Evolutionary conservation across 805 yeast species (phyloP).

Genomic region (Blastobotrys parvus): DNA sequence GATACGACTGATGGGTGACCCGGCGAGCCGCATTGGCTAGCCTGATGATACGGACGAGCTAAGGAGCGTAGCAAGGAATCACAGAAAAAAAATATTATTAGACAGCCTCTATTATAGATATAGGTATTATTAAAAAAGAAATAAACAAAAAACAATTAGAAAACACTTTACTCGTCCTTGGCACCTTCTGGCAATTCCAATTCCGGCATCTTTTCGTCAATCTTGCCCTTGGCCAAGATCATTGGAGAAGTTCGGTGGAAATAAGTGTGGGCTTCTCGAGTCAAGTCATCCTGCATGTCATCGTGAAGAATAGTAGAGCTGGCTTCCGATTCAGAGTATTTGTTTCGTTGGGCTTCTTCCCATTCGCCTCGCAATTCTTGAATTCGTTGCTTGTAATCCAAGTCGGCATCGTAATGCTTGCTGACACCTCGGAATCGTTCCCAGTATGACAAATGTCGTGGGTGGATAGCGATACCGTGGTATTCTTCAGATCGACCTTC

Average conservation of each 20-base stretch:
- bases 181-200: slow-evolving; percentile 28
- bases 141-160: background rate
- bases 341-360: slow-evolving; percentile 24
- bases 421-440: slow-evolving; percentile 24
- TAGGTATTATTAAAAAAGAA: background rate
- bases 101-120: background rate
- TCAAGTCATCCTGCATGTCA: slow-evolving; percentile 21
- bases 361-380: slow-evolving; percentile 27
- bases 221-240: slow-evolving; percentile 21
- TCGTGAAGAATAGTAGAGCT: slow-evolving; percentile 12
- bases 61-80: too few relatives aligned
- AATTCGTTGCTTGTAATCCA: slow-evolving; percentile 28
- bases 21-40: too few relatives aligned
- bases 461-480: slow-evolving; percentile 29
- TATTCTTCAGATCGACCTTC: slow-evolving; percentile 27
- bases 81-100: background rate
- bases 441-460: slow-evolving; percentile 25
- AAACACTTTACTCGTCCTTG: background rate
- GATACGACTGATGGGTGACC: too few relatives aligned
- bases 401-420: slow-evolving; percentile 28
- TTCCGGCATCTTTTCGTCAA: slow-evolving; percentile 18
- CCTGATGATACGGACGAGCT: too few relatives aligned
- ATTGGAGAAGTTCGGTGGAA: slow-evolving; percentile 29
- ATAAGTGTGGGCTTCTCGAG: slow-evolving; percentile 28
- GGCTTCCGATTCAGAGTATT: slow-evolving; percentile 16